Conservation (phyloP, 495 filamentous ascomycete species). For the Cladorrhinum samala region DNA sequence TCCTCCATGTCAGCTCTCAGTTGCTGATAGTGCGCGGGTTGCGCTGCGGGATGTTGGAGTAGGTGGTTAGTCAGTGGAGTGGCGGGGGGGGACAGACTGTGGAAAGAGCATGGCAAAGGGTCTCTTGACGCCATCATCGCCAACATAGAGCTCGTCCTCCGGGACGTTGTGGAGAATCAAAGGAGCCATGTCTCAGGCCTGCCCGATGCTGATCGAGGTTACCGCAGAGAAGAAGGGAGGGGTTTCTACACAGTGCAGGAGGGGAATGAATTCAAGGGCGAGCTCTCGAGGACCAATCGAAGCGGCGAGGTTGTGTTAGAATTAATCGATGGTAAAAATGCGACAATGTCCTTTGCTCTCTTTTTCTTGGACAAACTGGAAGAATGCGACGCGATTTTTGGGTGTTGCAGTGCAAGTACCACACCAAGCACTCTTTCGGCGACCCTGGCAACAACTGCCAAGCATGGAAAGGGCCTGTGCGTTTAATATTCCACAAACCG, state of each 20-base stretch:
- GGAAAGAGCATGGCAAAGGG: slow-evolving; percentile 53
- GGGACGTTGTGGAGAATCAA: slow-evolving; percentile 55
- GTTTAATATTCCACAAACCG: too few relatives aligned
- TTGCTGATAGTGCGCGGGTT: background rate
- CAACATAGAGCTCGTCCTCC: slow-evolving; percentile 52
- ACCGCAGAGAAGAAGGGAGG: background rate
- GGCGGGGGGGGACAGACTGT: slow-evolving; percentile 34
- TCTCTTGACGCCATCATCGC: slow-evolving; percentile 49
- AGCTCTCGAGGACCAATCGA: slow-evolving; percentile 1
- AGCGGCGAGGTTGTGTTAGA: background rate
- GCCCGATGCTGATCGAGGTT: background rate
- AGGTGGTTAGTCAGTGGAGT: background rate
- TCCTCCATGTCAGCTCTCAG: slow-evolving; percentile 1
- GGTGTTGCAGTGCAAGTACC: background rate
- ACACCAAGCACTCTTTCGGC: background rate
- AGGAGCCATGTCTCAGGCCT: slow-evolving; percentile 41
- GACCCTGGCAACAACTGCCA: slow-evolving; percentile 7
- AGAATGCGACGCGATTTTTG: slow-evolving; percentile 25
- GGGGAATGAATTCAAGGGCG: background rate
- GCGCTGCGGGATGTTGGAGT: background rate
- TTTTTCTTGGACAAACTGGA: background rate
- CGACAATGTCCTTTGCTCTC: background rate
- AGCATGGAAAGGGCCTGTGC: background rate
- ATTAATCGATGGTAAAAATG: background rate
- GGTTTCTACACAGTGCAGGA: background rate